Evolutionary conservation across 352 stramenopile genomes (phyloP), one percentile per base, ranked within the genome.

Genomic region (Blastocystis sp.): DNA sequence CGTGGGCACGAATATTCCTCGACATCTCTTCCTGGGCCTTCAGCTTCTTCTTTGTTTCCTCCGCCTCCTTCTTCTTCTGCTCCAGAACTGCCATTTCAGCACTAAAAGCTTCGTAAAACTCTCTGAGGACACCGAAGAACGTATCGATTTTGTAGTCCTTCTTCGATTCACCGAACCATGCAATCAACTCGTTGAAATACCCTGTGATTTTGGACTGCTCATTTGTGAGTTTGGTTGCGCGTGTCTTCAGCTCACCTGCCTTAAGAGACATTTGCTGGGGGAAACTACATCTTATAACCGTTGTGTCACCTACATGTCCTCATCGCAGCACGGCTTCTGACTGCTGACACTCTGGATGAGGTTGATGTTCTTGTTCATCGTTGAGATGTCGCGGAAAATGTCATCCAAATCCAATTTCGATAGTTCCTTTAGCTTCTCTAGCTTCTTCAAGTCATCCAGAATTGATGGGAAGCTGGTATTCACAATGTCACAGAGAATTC

Each of bases 401-500:
- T 50, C 54, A 1, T 62, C 66, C 1, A 90, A 23, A 11, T 84
- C 66, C 47, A 90, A 13, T 13, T 77, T 76, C 18, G 29, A 54
- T 15, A 76, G 64, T n/a, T 76, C 39, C 20, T 45, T 50, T 26
- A 79, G 26, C n/a, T 87, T 50, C 63, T 84, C 41, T 20, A 90
- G 26, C 47, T 87, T 50, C 29, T 90, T 84, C 18, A 59, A 20
- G 6, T 66, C 55, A 41, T 41, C 41, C 41, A 90, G 34, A 50
- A 90, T 76, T 4, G 59, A 43, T 8, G 88, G 88, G 55, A 87
- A 87, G 4, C 41, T 53, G 3, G 53, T 55, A 18, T 15, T 9
- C 1, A 79, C 88, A 7, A 90, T 76, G 11, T 90, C 88, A 20
- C 88, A 87, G 29, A 90, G 62, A 20, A 91, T 59, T 55, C 79